Percentiles rank a stretch among this genome's conserved stretches.
These are phyloP conservation scores for Epichloe baconii DNA, from an alignment of 2,329 filamentous ascomycete species.

Conservation along the genomic window DNA sequence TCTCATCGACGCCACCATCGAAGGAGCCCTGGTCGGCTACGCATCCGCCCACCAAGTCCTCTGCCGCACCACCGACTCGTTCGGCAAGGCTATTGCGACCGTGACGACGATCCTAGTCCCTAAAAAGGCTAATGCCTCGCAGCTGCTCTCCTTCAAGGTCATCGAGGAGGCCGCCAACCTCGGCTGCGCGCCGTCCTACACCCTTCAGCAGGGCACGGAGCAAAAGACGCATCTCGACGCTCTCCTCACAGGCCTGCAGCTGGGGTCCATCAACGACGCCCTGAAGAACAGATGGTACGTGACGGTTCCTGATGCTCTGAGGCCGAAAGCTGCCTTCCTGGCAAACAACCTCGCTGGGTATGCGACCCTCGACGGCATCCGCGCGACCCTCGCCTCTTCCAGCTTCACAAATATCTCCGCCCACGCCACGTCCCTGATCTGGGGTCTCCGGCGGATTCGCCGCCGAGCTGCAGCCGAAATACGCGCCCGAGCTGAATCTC, in stretches of 20 bases:
- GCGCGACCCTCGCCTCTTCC: constrained; percentile 22
- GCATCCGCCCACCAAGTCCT: constrained; percentile 20
- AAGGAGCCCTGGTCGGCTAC: constrained; percentile 6
- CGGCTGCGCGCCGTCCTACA: constrained; percentile 18
- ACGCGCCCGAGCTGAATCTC: no score
- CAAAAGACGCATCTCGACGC: constrained; percentile 11
- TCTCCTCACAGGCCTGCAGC: constrained; percentile 7
- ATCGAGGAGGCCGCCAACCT: constrained; percentile 26
- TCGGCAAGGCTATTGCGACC: constrained; percentile 20
- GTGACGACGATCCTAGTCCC: constrained; percentile 26
- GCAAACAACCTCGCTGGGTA: constrained; percentile 28
- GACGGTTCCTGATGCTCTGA: constrained; percentile 33
- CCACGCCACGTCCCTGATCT: constrained; percentile 27
- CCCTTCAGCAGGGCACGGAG: constrained; percentile 14
- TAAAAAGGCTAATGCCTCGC: constrained; percentile 12
- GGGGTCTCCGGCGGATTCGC: constrained; percentile 20
- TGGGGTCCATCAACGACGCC: background rate
- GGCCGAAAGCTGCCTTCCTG: constrained; percentile 28
- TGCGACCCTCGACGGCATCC: constrained; percentile 29
- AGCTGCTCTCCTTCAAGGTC: constrained; percentile 29
- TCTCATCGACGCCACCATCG: no score
- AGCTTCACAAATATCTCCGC: constrained; percentile 16
- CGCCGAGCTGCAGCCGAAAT: constrained; percentile 11
- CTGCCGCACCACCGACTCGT: constrained; percentile 24
- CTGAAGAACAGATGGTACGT: constrained; percentile 33